A percentile compares a stretch with the other conserved stretches of the same genome.
These are phyloP conservation scores for Monilinia polystroma DNA, from an alignment of 2,329 filamentous ascomycete species.

Conservation along the genomic window DNA sequence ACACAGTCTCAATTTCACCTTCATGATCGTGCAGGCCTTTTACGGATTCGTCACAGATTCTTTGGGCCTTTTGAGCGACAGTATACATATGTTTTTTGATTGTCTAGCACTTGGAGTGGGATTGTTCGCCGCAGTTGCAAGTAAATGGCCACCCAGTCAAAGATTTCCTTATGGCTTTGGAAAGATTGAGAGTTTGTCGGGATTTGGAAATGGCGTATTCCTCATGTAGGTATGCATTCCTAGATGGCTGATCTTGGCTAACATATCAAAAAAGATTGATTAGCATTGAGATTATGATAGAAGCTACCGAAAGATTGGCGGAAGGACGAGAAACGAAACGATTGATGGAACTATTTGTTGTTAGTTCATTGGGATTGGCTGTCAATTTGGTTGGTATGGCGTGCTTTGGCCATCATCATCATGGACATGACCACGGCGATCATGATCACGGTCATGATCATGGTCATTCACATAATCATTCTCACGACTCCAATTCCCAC, in stretches of 20 bases:
- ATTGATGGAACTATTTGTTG: constrained; percentile 81
- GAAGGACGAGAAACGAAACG: constrained; percentile 82
- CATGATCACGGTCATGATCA: constrained; percentile 45
- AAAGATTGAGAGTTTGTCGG: constrained; percentile 93
- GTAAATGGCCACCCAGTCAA: constrained; percentile 90
- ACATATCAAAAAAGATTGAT: constrained; percentile 67
- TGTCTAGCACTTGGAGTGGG: constrained; percentile 90
- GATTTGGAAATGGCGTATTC: constrained; percentile 95
- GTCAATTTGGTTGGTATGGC: constrained; percentile 89
- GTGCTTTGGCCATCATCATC: constrained; percentile 44
- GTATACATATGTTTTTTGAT: constrained; percentile 99
- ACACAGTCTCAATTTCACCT: constrained; percentile 80
- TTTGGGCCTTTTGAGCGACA: constrained; percentile 91
- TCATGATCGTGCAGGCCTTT: constrained; percentile 92
- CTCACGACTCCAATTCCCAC: constrained; percentile 23
- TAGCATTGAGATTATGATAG: constrained; percentile 92
- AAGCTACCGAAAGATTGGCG: constrained; percentile 83
- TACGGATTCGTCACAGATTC: constrained; percentile 95
- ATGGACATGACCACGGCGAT: constrained; percentile 42
- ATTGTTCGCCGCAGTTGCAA: constrained; percentile 87
- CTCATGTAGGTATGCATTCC: constrained; percentile 63
- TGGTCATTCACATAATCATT: constrained; percentile 41
- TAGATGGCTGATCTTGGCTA: constrained; percentile 18
- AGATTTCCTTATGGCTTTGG: constrained; percentile 93
- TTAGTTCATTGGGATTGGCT: constrained; percentile 79